Percentiles rank a stretch among this genome's conserved stretches.
Evolutionary conservation across 2,329 filamentous ascomycete genomes (phyloP).

Genomic region (Trichoderma citrinoviride): DNA sequence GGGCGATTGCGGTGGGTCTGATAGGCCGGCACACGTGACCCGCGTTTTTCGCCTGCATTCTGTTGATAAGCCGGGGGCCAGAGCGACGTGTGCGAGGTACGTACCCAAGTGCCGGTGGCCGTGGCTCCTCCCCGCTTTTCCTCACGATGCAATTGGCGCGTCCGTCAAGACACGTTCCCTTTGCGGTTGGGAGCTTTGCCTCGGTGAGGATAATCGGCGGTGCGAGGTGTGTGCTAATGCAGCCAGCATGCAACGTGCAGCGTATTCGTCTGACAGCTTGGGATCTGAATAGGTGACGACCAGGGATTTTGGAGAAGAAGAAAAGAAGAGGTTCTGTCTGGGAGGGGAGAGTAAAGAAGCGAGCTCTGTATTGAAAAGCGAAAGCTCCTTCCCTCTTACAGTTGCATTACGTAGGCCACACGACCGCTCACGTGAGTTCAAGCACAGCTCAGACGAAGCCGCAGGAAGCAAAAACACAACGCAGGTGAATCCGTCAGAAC

Average conservation of each 20-base stretch:
- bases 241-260: no score
- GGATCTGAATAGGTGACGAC: background rate
- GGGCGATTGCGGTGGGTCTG: conserved; percentile 22
- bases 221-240: background rate
- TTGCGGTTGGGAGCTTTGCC: background rate
- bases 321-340: no score
- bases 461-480: background rate
- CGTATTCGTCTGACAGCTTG: background rate
- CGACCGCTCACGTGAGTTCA: background rate
- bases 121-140: background rate
- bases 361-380: background rate
- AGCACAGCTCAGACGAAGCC: background rate
- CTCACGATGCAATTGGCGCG: conserved; percentile 1
- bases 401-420: background rate
- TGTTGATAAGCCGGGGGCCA: background rate
- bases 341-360: no score
- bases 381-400: background rate
- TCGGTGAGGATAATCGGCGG: conserved; percentile 7
- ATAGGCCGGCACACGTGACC: conserved; percentile 22
- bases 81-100: background rate
- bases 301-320: no score
- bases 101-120: background rate
- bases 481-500: background rate
- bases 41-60: conserved; percentile 7
- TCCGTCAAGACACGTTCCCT: conserved; percentile 1